Base-by-base conservation (phyloP, 495 filamentous ascomycete species). In the Pseudoneurospora amorphoporcata region DNA sequence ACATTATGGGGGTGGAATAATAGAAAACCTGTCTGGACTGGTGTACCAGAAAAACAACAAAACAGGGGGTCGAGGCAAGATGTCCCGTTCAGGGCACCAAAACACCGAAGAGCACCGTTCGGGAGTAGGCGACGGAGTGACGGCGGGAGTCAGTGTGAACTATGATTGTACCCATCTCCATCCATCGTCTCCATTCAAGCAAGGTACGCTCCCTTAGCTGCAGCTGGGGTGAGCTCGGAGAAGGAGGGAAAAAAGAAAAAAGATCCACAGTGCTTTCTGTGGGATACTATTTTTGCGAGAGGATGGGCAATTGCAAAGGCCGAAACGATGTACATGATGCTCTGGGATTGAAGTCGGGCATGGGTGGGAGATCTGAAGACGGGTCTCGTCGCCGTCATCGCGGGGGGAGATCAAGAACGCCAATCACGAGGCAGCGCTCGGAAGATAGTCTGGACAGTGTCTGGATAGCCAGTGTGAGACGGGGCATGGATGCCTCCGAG, bases 61-160 rank as follows among this genome's bases (percentile, higher is more conserved):
- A 53, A 17, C 45, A 38, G 72, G 70, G 70, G 61, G 38, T 39
- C 8, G 35, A 35, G 70, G 39, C 8, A 32, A 41, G 32, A 41
- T 47, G 53, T 42, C 41, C 70, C 72, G 71, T 73, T 73, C 69
- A 61, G 39, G 69, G 68, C 10, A 71, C 37, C 58, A 72, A 69
- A 69, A 42, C 40, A 69, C 42, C 71, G 70, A 68, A 6, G 53
- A 61, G 53, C 14, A 61, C 53, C 29, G 23, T 23, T 23, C 23
- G 53, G 53, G 6, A 35, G 53, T 65, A 65, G 53, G 53, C 53
- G 53, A 65, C 53, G 23, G 53, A 65, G 29, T 35, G 14, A 65
- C 53, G 53, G 53, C 53, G 53, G 29, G 10, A 65, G 53, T 65
- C 23, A 61, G 53, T 65, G 53, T 61, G 53, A 35, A 65, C 53